Percentiles rank a stretch among this genome's conserved stretches.
Evolutionary conservation across 2,329 filamentous ascomycete genomes (phyloP).

Genomic region (Sclerotinia nivalis): DNA sequence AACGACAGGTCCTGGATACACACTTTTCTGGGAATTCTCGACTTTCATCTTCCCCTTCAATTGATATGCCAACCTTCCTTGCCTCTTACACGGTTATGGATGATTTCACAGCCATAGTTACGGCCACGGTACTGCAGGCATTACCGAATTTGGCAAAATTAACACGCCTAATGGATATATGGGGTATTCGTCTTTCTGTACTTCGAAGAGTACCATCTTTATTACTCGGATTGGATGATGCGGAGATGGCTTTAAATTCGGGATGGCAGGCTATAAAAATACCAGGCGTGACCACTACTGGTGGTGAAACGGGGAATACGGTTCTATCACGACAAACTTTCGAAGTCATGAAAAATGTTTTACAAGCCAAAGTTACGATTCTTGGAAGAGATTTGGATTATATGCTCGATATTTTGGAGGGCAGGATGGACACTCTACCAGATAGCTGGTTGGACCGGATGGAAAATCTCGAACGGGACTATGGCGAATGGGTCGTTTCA

Average conservation of each 20-base stretch:
- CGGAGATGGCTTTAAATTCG: constrained; percentile 62
- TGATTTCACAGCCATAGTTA: constrained; percentile 86
- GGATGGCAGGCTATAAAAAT: constrained; percentile 64
- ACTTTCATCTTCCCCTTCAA: constrained; percentile 51
- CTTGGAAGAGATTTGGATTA: constrained; percentile 75
- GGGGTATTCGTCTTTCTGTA: constrained; percentile 75
- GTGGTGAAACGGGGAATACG: constrained; percentile 20
- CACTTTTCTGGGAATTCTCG: constrained; percentile 67
- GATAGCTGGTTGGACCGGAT: constrained; percentile 85
- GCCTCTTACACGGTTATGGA: constrained; percentile 71
- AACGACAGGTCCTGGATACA: constrained; percentile 79
- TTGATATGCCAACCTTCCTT: constrained; percentile 45
- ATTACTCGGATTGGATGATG: constrained; percentile 64
- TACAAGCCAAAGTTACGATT: constrained; percentile 68
- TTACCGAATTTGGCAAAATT: constrained; percentile 79
- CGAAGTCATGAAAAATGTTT: constrained; percentile 58
- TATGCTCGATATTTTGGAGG: constrained; percentile 86
- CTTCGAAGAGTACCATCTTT: constrained; percentile 72
- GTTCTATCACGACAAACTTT: constrained; percentile 46
- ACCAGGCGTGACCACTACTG: constrained; percentile 25
- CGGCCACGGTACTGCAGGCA: constrained; percentile 85
- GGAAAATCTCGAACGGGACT: constrained; percentile 75
- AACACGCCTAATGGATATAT: constrained; percentile 70
- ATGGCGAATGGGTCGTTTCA: constrained; percentile 76
- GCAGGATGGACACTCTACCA: constrained; percentile 78